Conservation (phyloP, 2,329 filamentous ascomycete genomes). For the Volutella citrinella region DNA sequence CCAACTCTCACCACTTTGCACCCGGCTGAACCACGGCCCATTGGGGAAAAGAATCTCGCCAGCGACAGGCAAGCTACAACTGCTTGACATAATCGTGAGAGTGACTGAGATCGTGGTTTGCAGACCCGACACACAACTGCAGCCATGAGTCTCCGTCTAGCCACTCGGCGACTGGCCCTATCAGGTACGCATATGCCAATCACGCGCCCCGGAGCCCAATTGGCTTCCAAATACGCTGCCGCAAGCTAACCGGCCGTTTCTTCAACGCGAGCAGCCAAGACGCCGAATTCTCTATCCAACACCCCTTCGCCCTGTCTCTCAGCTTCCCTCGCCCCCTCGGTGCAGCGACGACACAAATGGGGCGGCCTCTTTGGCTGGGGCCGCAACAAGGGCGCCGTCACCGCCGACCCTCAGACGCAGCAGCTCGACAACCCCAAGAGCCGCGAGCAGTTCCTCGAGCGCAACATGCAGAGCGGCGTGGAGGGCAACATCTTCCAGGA, state of each 20-base stretch:
- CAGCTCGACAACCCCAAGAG: constrained; percentile 43
- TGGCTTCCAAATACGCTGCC: no score
- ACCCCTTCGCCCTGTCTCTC: constrained; percentile 16
- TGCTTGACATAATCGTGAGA: constrained; percentile 15
- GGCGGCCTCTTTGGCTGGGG: constrained; percentile 38
- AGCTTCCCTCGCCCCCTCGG: constrained; percentile 12
- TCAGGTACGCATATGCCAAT: constrained; percentile 59
- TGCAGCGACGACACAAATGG: constrained; percentile 41
- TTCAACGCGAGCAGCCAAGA: constrained; percentile 15
- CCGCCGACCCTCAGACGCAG: constrained; percentile 24
- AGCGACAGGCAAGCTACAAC: constrained; percentile 7
- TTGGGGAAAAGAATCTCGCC: constrained; percentile 26
- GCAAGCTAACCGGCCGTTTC: neutral
- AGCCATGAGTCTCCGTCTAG: constrained; percentile 64
- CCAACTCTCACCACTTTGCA: constrained; percentile 9
- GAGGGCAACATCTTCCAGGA: constrained; percentile 64
- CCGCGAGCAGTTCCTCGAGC: constrained; percentile 39
- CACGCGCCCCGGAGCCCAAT: no score
- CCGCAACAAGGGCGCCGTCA: constrained; percentile 29
- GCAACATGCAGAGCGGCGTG: constrained; percentile 39
- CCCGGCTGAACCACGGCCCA: constrained; percentile 25
- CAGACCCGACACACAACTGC: constrained; percentile 16
- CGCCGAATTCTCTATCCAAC: constrained; percentile 16
- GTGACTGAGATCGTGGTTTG: constrained; percentile 19
- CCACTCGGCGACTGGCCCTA: constrained; percentile 58